Evolutionary conservation across 1,139 yeast species (phyloP), one percentile per base, ranked within the genome.

Genomic region (Zygoascus sp.): DNA sequence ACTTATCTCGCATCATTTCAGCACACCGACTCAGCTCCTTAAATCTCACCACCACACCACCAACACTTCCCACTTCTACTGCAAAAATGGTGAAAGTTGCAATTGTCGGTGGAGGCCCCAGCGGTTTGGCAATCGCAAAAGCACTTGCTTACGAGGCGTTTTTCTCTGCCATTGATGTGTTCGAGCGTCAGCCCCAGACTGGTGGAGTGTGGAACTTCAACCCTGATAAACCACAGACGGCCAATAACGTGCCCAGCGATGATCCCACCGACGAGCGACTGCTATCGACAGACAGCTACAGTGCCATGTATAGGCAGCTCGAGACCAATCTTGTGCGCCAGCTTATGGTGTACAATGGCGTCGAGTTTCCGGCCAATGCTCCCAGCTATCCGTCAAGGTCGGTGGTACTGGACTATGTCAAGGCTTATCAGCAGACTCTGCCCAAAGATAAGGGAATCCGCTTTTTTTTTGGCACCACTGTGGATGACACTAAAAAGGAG

Each of bases 91-190:
- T 36, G 2, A 27, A 8, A 27, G 35, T 40, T n/a, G 42, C 42
- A 2, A 25, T 40, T n/a, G 47, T 81, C 34, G 89, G 89, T 2
- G 86, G 77, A 6, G 90, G 90, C 0, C 87, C 89, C 0, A 72
- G 79, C 44, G 89, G 88, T 2, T 69, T 81, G 5, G 83, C 79
- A 1, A 63, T 76, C 7, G 72, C 82, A 8, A 76, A 76, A 52
- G 80, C 83, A 0, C 65, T 81, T 17, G 50, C 73, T 2, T 70
- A 67, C 9, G 81, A 77, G 53, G 59, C 64, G 2, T 57, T 62
- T n/a, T 76, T 79, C 53, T 64, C 66, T 21, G 62, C 60, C 40
- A 66, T 80, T 50, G 72, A 71, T 47, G 74, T 75, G 2, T 78
- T 72, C 54, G 84, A 79, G 55, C 73, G 75, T 53, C 68, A 80